Conservation (phyloP, 768 basidiomycete species). For the Chalciporus pseudorubinellus region DNA sequence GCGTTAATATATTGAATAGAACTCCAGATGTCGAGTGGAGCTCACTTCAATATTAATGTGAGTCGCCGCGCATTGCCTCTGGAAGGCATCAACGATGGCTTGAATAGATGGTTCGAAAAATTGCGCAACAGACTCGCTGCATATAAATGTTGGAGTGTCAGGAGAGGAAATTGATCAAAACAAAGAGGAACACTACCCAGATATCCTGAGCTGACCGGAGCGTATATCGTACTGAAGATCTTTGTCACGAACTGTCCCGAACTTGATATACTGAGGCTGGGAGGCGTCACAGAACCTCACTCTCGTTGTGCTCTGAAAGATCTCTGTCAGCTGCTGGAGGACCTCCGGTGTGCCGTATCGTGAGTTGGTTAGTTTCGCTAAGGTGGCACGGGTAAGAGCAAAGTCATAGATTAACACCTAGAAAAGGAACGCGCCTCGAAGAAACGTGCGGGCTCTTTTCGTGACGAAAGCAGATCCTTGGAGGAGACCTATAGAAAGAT, state of each 20-base stretch:
- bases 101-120: slow-evolving; percentile 45
- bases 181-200: slow-evolving; percentile 27
- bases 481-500: slow-evolving; percentile 29
- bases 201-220: slow-evolving; percentile 36
- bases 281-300: slow-evolving; percentile 36
- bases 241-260: slow-evolving; percentile 38
- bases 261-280: slow-evolving; percentile 38
- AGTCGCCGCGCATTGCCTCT: slow-evolving; percentile 25
- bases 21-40: too few relatives aligned
- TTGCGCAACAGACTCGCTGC: slow-evolving; percentile 34
- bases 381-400: background rate
- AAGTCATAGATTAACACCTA: background rate
- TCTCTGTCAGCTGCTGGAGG: slow-evolving; percentile 26
- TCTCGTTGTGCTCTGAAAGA: slow-evolving; percentile 38
- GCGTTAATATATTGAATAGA: too few relatives aligned
- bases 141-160: too few relatives aligned
- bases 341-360: slow-evolving; percentile 24
- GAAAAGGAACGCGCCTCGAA: slow-evolving; percentile 22
- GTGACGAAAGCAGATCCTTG: slow-evolving; percentile 40
- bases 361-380: background rate
- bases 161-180: background rate
- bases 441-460: slow-evolving; percentile 23
- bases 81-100: slow-evolving; percentile 35
- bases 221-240: slow-evolving; percentile 35
- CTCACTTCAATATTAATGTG: too few relatives aligned